Conservation (phyloP, 1,139 yeast genomes). For the Pichia sp. region DNA sequence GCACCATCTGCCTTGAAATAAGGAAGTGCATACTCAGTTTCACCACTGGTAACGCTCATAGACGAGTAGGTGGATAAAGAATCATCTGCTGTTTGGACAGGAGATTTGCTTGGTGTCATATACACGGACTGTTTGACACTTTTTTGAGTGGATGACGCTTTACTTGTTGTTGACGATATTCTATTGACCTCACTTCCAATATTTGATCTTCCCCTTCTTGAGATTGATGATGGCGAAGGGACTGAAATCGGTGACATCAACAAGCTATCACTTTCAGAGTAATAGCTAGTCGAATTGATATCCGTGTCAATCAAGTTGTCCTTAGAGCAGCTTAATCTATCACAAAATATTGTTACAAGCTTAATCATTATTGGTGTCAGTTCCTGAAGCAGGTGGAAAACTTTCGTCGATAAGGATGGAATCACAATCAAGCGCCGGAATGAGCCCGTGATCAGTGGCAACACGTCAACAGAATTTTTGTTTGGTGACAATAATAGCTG, state of each 20-base stretch:
- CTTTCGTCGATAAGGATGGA: slow-evolving; percentile 15
- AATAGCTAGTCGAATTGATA: too few relatives aligned
- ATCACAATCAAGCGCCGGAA: slow-evolving; percentile 26
- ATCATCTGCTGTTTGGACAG: not conserved
- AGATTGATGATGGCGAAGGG: too few relatives aligned
- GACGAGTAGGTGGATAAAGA: slow-evolving; percentile 1
- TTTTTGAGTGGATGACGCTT: too few relatives aligned
- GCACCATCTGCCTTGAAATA: not conserved
- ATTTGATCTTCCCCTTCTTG: too few relatives aligned
- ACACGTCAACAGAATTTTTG: slow-evolving; percentile 16
- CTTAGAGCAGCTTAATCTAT: too few relatives aligned
- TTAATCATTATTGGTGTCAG: slow-evolving; percentile 15
- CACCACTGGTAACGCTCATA: not conserved
- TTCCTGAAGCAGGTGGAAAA: slow-evolving; percentile 15
- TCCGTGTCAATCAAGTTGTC: too few relatives aligned
- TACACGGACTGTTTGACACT: too few relatives aligned
- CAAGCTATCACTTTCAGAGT: too few relatives aligned
- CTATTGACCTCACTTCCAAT: too few relatives aligned
- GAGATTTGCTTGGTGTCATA: too few relatives aligned
- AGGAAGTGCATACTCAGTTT: not conserved
- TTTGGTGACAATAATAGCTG: slow-evolving; percentile 27
- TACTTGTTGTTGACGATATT: too few relatives aligned
- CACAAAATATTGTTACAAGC: slow-evolving; percentile 3
- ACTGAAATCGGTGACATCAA: too few relatives aligned
- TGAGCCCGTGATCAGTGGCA: slow-evolving; percentile 32